Conservation (phyloP, 805 yeast genomes). For the Scheffersomyces coipomensis region DNA sequence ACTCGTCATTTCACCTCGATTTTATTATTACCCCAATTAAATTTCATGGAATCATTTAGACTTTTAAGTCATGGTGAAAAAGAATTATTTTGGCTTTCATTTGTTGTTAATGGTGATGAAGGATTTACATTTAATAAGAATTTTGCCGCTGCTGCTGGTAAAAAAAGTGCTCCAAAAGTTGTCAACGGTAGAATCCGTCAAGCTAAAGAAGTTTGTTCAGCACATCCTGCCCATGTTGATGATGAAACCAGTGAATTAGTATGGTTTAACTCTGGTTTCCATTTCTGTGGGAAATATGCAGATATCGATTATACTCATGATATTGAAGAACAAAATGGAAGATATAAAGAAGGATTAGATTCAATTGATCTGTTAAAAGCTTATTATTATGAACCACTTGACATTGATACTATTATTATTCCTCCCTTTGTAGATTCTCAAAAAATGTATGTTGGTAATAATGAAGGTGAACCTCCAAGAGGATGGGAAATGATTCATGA, state of each 20-base stretch:
- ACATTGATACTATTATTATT: constrained; percentile 44
- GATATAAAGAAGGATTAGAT: constrained; percentile 23
- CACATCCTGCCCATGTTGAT: constrained; percentile 59
- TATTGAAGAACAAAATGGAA: constrained; percentile 17
- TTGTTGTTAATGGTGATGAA: constrained; percentile 25
- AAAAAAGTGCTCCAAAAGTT: constrained; percentile 22
- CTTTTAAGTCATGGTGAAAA: constrained; percentile 25
- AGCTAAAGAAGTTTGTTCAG: constrained; percentile 50
- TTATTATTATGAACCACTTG: constrained; percentile 28
- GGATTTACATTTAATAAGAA: constrained; percentile 19
- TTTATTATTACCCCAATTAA: constrained; percentile 27
- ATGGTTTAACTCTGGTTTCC: constrained; percentile 46
- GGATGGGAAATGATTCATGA: constrained; percentile 53
- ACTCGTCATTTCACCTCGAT: constrained; percentile 22
- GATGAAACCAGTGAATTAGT: constrained; percentile 41
- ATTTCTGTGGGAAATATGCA: constrained; percentile 33
- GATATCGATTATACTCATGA: constrained; percentile 35
- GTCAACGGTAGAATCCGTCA: constrained; percentile 14
- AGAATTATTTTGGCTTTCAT: constrained; percentile 29
- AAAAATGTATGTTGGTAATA: constrained; percentile 29
- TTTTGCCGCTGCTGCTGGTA: constrained; percentile 25
- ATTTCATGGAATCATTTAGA: constrained; percentile 19
- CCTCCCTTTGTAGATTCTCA: constrained; percentile 48
- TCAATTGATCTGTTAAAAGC: constrained; percentile 20
- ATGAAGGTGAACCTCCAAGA: constrained; percentile 44